A percentile compares a stretch with the other conserved stretches of the same genome.
phyloP scores from a whole-genome alignment of 139 green algal species.

The Yamagishiella unicocca region DNA sequence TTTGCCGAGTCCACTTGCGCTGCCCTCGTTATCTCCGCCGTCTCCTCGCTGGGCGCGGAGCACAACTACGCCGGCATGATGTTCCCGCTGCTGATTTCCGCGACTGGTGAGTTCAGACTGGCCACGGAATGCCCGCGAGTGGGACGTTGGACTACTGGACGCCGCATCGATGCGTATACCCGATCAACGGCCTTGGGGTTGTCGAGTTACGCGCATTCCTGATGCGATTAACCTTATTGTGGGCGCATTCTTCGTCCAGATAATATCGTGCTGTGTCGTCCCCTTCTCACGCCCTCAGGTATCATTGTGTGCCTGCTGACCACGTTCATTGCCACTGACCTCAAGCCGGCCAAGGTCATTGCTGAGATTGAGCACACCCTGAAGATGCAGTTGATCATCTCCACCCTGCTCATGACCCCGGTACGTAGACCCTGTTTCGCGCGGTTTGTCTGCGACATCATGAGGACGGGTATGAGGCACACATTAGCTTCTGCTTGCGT shows the following conservation, averaged over 20 bases:
- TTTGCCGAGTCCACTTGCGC: constrained; percentile 98
- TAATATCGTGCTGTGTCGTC: too few relatives aligned
- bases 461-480: too few relatives aligned
- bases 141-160: not conserved
- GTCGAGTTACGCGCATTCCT: too few relatives aligned
- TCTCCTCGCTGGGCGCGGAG: constrained; percentile 73
- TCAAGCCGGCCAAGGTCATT: constrained; percentile 80
- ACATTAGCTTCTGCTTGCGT: too few relatives aligned
- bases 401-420: constrained; percentile 91
- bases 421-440: too few relatives aligned
- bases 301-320: constrained; percentile 94
- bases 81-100: constrained; percentile 89
- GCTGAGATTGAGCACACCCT: constrained; percentile 92
- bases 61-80: constrained; percentile 85
- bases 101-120: constrained; percentile 49
- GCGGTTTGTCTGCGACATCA: too few relatives aligned
- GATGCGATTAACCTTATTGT: too few relatives aligned
- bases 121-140: not conserved
- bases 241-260: too few relatives aligned
- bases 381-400: constrained; percentile 95
- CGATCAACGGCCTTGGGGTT: too few relatives aligned
- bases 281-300: constrained; percentile 73
- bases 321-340: constrained; percentile 94
- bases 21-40: constrained; percentile 88
- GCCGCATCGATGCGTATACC: too few relatives aligned